Conservation (phyloP, 83 land plant species). For the Isoetes engelmannii region DNA sequence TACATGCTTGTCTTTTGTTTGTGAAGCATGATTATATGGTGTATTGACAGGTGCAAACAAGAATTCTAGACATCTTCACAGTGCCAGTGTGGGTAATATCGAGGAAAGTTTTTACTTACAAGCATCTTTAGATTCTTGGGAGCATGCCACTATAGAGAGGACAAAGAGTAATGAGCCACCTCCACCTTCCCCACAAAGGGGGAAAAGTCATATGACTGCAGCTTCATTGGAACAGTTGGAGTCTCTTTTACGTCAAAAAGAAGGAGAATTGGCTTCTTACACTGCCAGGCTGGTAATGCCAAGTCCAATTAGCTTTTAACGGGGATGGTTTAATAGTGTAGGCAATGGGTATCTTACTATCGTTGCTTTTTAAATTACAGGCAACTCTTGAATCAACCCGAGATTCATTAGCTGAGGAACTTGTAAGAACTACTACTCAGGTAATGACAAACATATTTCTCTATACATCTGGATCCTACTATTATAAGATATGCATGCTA, state of each 20-base stretch:
- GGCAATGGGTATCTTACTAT: not conserved
- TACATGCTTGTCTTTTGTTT: not conserved
- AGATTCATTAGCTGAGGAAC: constrained; percentile 89
- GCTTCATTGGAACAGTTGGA: constrained; percentile 52
- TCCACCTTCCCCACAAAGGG: constrained; percentile 42
- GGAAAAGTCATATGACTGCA: constrained; percentile 59
- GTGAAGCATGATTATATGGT: not conserved
- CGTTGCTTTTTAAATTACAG: constrained; percentile 29
- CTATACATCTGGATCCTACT: not conserved
- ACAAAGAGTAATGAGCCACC: constrained; percentile 40
- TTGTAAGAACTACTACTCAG: constrained; percentile 82
- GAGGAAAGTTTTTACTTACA: constrained; percentile 82
- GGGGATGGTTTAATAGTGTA: not conserved
- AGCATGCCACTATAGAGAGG: constrained; percentile 37
- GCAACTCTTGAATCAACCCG: constrained; percentile 85
- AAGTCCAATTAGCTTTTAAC: too few relatives aligned
- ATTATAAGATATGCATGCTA: not conserved
- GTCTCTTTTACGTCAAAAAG: constrained; percentile 74
- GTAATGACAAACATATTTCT: constrained; percentile 20
- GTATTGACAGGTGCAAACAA: constrained; percentile 21
- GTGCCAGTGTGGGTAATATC: constrained; percentile 58
- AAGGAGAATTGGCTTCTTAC: constrained; percentile 85
- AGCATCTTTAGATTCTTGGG: constrained; percentile 74
- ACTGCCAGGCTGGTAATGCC: constrained; percentile 70
- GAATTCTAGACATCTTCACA: constrained; percentile 50